Evolutionary conservation across 192 early-diverging fungal species (phyloP), one percentile per base, ranked within the genome.

Genomic region (Rhizophlyctis rosea): DNA sequence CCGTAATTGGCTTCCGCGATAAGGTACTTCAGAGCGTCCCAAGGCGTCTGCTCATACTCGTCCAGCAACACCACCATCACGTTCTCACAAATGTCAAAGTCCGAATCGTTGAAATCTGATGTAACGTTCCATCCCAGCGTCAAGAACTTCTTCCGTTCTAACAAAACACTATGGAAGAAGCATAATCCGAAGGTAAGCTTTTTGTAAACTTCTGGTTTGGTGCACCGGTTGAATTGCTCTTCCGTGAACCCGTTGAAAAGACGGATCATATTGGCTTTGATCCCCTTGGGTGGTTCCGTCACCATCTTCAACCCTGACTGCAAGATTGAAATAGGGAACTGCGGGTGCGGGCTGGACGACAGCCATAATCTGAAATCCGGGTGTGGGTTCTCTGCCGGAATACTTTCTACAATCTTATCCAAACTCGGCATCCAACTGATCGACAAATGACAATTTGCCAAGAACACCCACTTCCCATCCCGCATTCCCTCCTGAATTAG

Each of bases 1-100:
- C 83, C 83, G 61, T 85, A 85, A 52, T 85, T 85, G 47, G 83
- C 83, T 62, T 85, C 83, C 13, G 82, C 79, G 56, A 85, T 85
- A 31, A 85, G 67, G 59, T 85, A 85, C 59, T 80, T 85, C 9
- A 85, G 57, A 2, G 83, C 83, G 65, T 85, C 83, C 83, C 83
- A 85, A 4, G 83, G 83, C 4, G 71, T 82, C 28, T 83, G 72
- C 4, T 39, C 47, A 55, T 85, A 85, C 44, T 85, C 83, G 50
- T 85, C 82, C 24, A 85, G 59, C 32, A 85, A 59, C 5, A 82
- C 82, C 4, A 72, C 76, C 60, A 79, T 59, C 48, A 83, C 66
- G 52, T 81, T 81, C 59, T 83, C 77, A 62, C 79, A 86, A 34
- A 85, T 75, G 35, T 85, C 83, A 76, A 85, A 85, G 59, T 85